Percentiles rank a stretch among this genome's conserved stretches.
phyloP scores from a whole-genome alignment of 1,139 yeast genomes.

The Debaryomycetaceae sp. region DNA sequence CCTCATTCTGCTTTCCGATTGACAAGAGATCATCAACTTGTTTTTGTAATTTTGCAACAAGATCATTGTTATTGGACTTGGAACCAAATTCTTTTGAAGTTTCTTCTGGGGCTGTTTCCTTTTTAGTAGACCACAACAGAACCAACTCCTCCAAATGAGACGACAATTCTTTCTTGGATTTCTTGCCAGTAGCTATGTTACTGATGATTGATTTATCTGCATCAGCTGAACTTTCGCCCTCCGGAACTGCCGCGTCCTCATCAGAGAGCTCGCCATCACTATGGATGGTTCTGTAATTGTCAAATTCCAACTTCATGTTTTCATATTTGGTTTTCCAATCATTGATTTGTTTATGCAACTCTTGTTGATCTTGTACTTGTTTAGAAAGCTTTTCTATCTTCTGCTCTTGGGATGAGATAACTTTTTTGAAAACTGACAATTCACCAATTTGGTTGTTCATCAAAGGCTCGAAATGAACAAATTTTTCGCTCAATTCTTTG shows the following conservation, averaged over 20 bases:
- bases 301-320: slow-evolving; percentile 43
- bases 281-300: slow-evolving; percentile 37
- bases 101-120: slow-evolving; percentile 7
- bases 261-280: slow-evolving; percentile 32
- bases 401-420: slow-evolving; percentile 54
- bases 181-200: slow-evolving; percentile 16
- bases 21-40: slow-evolving; percentile 47
- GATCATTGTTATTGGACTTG: slow-evolving; percentile 14
- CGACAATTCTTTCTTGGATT: slow-evolving; percentile 35
- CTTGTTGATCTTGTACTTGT: slow-evolving; percentile 44
- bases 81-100: slow-evolving; percentile 9
- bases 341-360: slow-evolving; percentile 42
- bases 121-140: slow-evolving; percentile 28
- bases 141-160: slow-evolving; percentile 40
- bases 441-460: slow-evolving; percentile 56
- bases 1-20: slow-evolving; percentile 38
- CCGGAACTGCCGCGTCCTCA: slow-evolving; percentile 16
- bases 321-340: slow-evolving; percentile 49
- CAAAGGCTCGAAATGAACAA: slow-evolving; percentile 50
- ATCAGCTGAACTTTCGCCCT: slow-evolving; percentile 10
- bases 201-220: slow-evolving; percentile 27
- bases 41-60: slow-evolving; percentile 40
- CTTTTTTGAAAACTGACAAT: slow-evolving; percentile 49
- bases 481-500: slow-evolving; percentile 32
- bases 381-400: slow-evolving; percentile 40